Evolutionary conservation across 176 grass and related monocot species (phyloP).

Genomic region (Leersia perrieri): DNA sequence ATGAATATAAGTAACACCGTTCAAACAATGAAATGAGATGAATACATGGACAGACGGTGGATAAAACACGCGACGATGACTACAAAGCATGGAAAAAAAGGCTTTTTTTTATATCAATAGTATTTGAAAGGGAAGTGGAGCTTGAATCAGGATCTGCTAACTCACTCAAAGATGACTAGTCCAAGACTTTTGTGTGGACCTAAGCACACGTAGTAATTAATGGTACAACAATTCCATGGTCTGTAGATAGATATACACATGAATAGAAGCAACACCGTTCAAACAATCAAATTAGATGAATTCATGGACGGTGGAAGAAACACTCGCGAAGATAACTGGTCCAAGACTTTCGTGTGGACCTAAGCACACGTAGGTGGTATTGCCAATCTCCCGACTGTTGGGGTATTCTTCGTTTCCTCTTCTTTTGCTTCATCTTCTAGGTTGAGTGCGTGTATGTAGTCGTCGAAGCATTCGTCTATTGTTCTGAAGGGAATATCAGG

Average conservation of each 20-base stretch:
- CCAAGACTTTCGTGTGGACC: background rate
- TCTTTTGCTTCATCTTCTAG: conserved; percentile 28
- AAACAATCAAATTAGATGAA: background rate
- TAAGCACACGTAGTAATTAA: background rate
- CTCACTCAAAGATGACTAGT: too few species aligned
- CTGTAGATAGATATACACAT: background rate
- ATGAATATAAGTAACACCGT: background rate
- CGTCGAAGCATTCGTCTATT: conserved; percentile 63
- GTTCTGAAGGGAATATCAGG: conserved; percentile 54
- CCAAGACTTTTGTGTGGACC: too few species aligned
- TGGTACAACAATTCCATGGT: background rate
- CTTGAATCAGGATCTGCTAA: too few species aligned
- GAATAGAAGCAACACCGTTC: background rate
- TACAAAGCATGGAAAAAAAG: too few species aligned
- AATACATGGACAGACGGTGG: background rate
- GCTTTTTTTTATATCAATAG: too few species aligned
- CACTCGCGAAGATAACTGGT: background rate
- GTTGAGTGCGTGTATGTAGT: conserved; percentile 30
- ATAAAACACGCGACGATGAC: background rate
- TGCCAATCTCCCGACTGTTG: conserved; percentile 18
- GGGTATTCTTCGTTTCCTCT: conserved; percentile 4
- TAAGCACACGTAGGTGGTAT: conserved; percentile 22
- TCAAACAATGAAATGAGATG: background rate
- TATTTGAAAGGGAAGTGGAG: too few species aligned
- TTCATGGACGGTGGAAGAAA: background rate